Evolutionary conservation across 176 grass and related monocot species (phyloP), one percentile per base, ranked within the genome.

Genomic region (Oryza glaberrima): DNA sequence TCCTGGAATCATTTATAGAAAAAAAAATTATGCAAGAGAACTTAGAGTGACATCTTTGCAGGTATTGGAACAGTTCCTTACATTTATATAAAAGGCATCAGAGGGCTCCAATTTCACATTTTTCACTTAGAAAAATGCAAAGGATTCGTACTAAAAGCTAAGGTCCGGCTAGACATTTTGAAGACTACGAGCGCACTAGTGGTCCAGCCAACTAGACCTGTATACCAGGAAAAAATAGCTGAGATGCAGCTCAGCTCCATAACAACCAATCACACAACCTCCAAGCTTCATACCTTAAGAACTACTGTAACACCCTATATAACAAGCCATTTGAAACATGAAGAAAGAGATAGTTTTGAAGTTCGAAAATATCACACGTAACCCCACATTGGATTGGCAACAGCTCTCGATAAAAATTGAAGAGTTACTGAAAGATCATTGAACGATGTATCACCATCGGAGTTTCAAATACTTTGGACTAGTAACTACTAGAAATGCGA

Each of bases 1-100:
- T 92, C 93, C 93, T 95, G 76, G 67, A 89, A 79, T 23, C 54
- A 58, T 20, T 58, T 20, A 58, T 75, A 84, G 1, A 38, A 26
- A 23, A 19, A 75, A 4, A 25, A 48, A 26, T 26, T 56, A 66
- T 34, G 77, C 17, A 69, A 38, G 34, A 14, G 34, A 83, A 71
- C 43, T 60, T 36, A 52, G 26, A 64, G 22, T 44, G 36, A 69
- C 26, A 83, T 40, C 2, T 64, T 76, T 51, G 56, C 35, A 52
- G 12, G 35, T 28, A 44, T 20, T 22, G 58, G 23, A 73, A 66
- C 34, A 7, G 58, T 9, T 56, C 19, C 7, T 9, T 58, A 58
- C 54, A 58, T 58, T 58, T 58, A 58, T 58, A 58, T 58, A 19
- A 58, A 58, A n/a, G 17, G 54, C 54, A 58, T 19, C 17, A n/a